These are phyloP conservation scores for Arabidopsis thaliana DNA, from an alignment of 345 rosid genomes.

Conservation along the genomic window DNA sequence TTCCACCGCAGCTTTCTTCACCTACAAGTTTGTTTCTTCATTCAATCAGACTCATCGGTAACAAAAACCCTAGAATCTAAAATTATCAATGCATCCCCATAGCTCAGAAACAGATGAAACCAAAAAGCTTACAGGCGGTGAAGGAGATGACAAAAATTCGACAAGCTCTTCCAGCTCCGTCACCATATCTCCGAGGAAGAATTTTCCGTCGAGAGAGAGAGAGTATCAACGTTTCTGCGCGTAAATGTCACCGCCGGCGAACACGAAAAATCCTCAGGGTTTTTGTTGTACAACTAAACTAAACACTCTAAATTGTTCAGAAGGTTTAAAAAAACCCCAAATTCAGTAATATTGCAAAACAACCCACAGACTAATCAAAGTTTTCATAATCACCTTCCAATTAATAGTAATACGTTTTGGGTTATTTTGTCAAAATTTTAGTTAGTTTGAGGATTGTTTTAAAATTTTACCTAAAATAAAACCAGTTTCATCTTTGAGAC, in stretches of 20 bases:
- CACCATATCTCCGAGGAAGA: slow-evolving; percentile 56
- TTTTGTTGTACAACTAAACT: slow-evolving; percentile 13
- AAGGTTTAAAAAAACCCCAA: neutral
- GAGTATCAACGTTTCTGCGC: slow-evolving; percentile 16
- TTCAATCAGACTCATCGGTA: slow-evolving; percentile 1
- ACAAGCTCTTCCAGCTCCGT: slow-evolving; percentile 87
- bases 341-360: neutral
- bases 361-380: neutral
- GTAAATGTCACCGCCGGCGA: slow-evolving; percentile 39
- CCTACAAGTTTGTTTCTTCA: slow-evolving; percentile 46
- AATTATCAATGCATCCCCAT: neutral
- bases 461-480: neutral
- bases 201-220: slow-evolving; percentile 14
- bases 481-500: neutral
- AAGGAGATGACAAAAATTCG: slow-evolving; percentile 72
- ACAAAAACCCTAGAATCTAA: slow-evolving; percentile 28
- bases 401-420: too few species aligned
- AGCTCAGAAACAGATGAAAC: slow-evolving; percentile 27
- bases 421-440: neutral
- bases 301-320: neutral
- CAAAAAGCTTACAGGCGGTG: slow-evolving; percentile 58
- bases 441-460: neutral
- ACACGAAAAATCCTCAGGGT: slow-evolving; percentile 38
- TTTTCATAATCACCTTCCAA: neutral
- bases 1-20: slow-evolving; percentile 86